These are phyloP conservation scores for Ensete ventricosum DNA, from an alignment of 176 grass and related monocot genomes.

Conservation along the genomic window DNA sequence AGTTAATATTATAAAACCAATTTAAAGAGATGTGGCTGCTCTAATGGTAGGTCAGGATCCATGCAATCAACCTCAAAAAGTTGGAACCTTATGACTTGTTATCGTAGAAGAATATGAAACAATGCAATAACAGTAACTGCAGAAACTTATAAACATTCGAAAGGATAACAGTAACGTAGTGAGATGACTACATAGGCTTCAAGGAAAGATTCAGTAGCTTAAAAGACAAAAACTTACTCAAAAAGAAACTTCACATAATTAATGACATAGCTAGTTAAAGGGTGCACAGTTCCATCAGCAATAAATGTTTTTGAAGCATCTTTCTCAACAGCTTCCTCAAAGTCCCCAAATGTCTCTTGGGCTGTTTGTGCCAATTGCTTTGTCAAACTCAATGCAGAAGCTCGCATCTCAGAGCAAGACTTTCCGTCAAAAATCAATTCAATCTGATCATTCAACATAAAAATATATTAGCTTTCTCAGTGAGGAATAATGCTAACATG, in stretches of 20 bases:
- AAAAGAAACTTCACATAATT: constrained; percentile 99
- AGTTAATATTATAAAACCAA: no score
- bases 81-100: neutral
- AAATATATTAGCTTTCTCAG: neutral
- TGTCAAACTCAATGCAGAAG: constrained; percentile 56
- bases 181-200: neutral
- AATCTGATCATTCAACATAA: constrained; percentile 33
- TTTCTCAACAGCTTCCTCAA: constrained; percentile 94
- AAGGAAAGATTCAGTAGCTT: neutral
- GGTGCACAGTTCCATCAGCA: constrained; percentile 93
- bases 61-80: neutral
- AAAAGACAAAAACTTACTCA: constrained; percentile 48
- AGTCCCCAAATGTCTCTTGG: constrained; percentile 89
- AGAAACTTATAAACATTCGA: neutral
- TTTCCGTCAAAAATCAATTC: constrained; percentile 85
- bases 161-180: no score
- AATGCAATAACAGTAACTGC: neutral
- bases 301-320: constrained; percentile 93
- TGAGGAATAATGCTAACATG: no score
- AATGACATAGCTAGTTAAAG: constrained; percentile 97
- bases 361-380: constrained; percentile 81
- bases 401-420: constrained; percentile 63
- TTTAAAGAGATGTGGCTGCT: no score
- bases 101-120: neutral
- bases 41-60: neutral